phyloP scores from a whole-genome alignment of 345 rosid species.

The Excoecaria agallocha region DNA sequence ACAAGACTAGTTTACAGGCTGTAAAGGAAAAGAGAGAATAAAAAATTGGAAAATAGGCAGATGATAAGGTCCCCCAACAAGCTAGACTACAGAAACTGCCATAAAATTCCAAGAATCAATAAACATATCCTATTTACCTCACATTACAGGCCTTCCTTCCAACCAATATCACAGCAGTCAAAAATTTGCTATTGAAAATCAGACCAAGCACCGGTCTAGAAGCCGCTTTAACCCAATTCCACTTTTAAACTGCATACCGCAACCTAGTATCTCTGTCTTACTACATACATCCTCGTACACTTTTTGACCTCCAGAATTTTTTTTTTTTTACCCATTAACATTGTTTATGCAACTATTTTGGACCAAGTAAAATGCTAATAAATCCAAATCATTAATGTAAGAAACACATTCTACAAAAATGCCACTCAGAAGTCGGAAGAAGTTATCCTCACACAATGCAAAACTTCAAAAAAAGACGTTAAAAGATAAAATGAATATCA shows the following conservation, averaged over 20 bases:
- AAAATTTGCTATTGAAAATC: conserved; percentile 20
- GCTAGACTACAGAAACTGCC: conserved; percentile 16
- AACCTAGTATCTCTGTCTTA: background rate
- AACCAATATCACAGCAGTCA: conserved; percentile 13
- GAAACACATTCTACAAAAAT: no score
- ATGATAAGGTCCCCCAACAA: conserved; percentile 21
- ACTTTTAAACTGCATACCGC: background rate
- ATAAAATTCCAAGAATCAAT: conserved; percentile 25
- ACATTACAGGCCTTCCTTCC: background rate
- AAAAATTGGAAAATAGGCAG: background rate
- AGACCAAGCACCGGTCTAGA: conserved; percentile 21
- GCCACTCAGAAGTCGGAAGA: no score
- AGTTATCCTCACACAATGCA: no score
- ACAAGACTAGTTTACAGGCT: conserved; percentile 28
- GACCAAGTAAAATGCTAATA: background rate
- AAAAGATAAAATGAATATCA: no score
- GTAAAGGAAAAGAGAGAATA: conserved; percentile 16
- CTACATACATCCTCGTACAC: background rate
- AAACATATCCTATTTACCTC: background rate
- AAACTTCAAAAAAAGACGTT: no score
- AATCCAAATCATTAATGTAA: no score
- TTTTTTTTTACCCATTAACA: no score
- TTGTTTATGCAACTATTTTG: no score
- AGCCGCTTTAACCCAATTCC: background rate
- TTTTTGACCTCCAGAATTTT: no score